Evolutionary conservation across 2,329 filamentous ascomycete genomes (phyloP).

Genomic region (Rutstroemia sp.): DNA sequence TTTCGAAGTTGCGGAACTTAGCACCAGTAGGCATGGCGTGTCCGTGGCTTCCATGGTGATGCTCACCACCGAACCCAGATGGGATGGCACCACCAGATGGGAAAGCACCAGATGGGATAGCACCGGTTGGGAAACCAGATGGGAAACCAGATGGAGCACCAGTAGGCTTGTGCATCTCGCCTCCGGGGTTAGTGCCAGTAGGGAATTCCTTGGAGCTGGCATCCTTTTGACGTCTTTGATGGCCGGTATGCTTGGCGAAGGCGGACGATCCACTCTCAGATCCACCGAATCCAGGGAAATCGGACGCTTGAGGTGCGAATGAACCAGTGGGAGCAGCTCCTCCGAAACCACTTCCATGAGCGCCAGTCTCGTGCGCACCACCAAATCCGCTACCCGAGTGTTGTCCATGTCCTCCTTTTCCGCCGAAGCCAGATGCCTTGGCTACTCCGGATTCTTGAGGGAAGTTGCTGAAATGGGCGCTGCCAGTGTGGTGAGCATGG

Average conservation of each 20-base stretch:
- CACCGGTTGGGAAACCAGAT: neutral
- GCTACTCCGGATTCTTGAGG: neutral
- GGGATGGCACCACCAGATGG: neutral
- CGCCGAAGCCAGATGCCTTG: neutral
- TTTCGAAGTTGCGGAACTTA: neutral
- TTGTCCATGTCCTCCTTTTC: neutral
- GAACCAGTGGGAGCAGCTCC: neutral
- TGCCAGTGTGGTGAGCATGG: neutral
- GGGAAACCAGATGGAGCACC: neutral
- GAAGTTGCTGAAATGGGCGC: too few species aligned
- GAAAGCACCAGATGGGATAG: neutral
- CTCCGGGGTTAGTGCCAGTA: neutral
- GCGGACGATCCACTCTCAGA: neutral
- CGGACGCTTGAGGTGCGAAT: neutral
- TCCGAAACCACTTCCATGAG: neutral
- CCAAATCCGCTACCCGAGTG: neutral
- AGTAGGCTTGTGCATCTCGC: neutral
- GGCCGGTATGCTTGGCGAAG: neutral
- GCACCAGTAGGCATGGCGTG: neutral
- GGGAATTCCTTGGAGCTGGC: neutral
- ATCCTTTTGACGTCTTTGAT: constrained; percentile 2
- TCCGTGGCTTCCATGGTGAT: neutral
- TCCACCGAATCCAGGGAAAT: neutral
- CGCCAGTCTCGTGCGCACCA: neutral
- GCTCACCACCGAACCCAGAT: neutral